Evolutionary conservation across 2,329 filamentous ascomycete species (phyloP).

Genomic region (Capronia americana): DNA sequence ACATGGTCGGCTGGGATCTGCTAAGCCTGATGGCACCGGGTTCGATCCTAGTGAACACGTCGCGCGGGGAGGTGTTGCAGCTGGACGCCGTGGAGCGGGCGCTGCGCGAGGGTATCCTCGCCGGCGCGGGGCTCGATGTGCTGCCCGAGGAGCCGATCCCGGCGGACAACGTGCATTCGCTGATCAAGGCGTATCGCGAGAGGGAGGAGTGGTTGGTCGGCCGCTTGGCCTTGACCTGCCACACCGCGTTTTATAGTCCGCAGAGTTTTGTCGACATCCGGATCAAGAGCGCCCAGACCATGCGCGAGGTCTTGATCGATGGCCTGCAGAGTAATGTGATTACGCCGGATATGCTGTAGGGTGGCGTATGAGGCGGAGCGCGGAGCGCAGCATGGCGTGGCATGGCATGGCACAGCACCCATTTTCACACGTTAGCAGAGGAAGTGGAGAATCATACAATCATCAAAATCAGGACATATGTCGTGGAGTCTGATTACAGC

Average conservation of each 20-base stretch:
- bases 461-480: too few species aligned
- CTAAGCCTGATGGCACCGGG: slow-evolving; percentile 64
- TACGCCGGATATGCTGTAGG: slow-evolving; percentile 38
- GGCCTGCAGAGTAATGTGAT: slow-evolving; percentile 37
- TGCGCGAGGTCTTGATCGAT: slow-evolving; percentile 38
- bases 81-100: slow-evolving; percentile 57
- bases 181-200: slow-evolving; percentile 37
- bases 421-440: too few species aligned
- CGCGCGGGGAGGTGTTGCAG: slow-evolving; percentile 69
- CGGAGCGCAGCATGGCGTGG: neutral
- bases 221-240: slow-evolving; percentile 36
- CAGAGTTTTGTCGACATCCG: slow-evolving; percentile 38
- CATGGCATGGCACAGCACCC: neutral
- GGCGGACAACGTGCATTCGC: slow-evolving; percentile 33
- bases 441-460: too few species aligned
- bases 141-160: slow-evolving; percentile 38
- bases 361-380: neutral
- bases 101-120: slow-evolving; percentile 34
- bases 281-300: slow-evolving; percentile 37
- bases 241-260: slow-evolving; percentile 39
- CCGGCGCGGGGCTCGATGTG: slow-evolving; percentile 37
- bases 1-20: slow-evolving; percentile 64
- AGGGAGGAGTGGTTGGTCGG: slow-evolving; percentile 37
- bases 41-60: slow-evolving; percentile 71
- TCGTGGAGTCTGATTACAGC: too few species aligned